Evolutionary conservation across 371 early-diverging fungal species (phyloP).

Genomic region (Lichtheimia ramosa): DNA sequence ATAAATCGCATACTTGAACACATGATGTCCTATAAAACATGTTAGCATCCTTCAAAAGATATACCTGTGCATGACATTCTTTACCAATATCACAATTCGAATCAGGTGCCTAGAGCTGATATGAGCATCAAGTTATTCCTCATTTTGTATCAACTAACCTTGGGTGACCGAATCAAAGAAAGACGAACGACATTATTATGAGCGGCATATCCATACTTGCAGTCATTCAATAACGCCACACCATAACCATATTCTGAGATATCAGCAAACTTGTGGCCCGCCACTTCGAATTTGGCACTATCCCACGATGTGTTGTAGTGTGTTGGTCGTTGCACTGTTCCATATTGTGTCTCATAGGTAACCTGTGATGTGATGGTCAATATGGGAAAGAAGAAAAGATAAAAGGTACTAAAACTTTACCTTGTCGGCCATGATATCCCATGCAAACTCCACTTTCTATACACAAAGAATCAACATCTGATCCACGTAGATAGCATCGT

Average conservation of each 20-base stretch:
- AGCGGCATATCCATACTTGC: constrained; percentile 88
- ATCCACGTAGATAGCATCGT: background rate
- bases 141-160: constrained; percentile 57
- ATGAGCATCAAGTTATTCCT: background rate
- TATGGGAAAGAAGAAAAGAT: background rate
- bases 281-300: constrained; percentile 72
- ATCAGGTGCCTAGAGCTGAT: constrained; percentile 55
- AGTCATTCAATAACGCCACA: constrained; percentile 89
- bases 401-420: constrained; percentile 21
- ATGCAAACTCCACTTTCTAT: constrained; percentile 89
- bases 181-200: constrained; percentile 82
- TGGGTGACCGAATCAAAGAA: constrained; percentile 87
- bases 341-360: constrained; percentile 96
- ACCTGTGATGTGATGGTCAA: constrained; percentile 42
- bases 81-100: constrained; percentile 63
- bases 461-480: background rate
- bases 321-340: constrained; percentile 87
- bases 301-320: constrained; percentile 95
- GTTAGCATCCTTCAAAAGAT: background rate
- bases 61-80: background rate
- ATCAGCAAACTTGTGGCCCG: constrained; percentile 94
- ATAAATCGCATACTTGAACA: constrained; percentile 88
- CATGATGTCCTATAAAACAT: constrained; percentile 51
- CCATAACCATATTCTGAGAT: constrained; percentile 94
- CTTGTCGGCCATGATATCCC: constrained; percentile 80